These are phyloP conservation scores for Aspergillus amoenus DNA, from an alignment of 2,329 filamentous ascomycete species.

Conservation along the genomic window DNA sequence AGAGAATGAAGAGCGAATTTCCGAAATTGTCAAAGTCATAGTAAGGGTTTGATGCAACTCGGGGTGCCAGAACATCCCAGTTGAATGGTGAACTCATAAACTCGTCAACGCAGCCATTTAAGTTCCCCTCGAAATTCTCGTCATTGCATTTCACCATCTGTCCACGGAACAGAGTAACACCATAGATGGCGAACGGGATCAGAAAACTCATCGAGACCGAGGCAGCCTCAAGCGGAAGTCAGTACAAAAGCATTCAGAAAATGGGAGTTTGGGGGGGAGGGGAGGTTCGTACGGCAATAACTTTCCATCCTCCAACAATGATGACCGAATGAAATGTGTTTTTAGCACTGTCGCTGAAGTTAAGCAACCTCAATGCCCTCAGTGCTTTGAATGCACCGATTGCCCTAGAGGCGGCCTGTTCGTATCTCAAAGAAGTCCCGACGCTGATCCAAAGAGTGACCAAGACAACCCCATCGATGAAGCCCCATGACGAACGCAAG, in stretches of 20 bases:
- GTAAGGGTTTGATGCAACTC: constrained; percentile 76
- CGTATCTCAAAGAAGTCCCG: constrained; percentile 73
- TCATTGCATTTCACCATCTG: constrained; percentile 81
- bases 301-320: constrained; percentile 90
- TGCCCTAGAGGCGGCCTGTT: constrained; percentile 81
- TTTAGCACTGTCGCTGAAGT: constrained; percentile 91
- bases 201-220: constrained; percentile 92
- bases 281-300: constrained; percentile 66
- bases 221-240: constrained; percentile 57
- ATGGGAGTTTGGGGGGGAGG: neutral
- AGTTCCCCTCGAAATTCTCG: constrained; percentile 53
- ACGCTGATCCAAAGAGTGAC: constrained; percentile 96
- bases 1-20: constrained; percentile 91
- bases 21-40: constrained; percentile 95
- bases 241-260: neutral
- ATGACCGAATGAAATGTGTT: constrained; percentile 97
- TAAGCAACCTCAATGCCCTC: constrained; percentile 84
- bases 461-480: constrained; percentile 89
- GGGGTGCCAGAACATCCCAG: constrained; percentile 82
- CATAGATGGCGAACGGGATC: constrained; percentile 96
- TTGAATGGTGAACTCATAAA: constrained; percentile 73
- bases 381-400: constrained; percentile 97
- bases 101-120: constrained; percentile 78
- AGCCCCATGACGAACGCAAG: constrained; percentile 92
- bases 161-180: constrained; percentile 87